Percentiles rank a stretch among this genome's conserved stretches.
phyloP scores from a whole-genome alignment of 768 basidiomycete genomes.

The Suillus subalutaceus region DNA sequence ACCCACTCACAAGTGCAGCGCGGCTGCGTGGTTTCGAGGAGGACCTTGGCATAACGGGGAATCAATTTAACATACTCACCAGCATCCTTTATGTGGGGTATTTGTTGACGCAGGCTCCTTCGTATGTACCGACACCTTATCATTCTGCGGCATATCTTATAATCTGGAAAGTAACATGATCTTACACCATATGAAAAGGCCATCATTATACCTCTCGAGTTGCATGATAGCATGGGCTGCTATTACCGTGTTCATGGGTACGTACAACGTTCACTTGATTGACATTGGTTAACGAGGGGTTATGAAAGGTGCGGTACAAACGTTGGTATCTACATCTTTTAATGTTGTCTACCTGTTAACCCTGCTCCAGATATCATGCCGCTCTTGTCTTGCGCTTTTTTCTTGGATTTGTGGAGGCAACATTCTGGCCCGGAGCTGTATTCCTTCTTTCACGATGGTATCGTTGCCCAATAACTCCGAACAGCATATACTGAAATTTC shows the following conservation, averaged over 20 bases:
- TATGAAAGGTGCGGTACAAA: slow-evolving; percentile 38
- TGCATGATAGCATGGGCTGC: slow-evolving; percentile 73
- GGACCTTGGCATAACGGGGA: slow-evolving; percentile 63
- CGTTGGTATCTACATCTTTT: slow-evolving; percentile 21
- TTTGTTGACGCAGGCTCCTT: slow-evolving; percentile 74
- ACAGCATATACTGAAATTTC: neutral
- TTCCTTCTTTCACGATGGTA: slow-evolving; percentile 71
- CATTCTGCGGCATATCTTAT: neutral
- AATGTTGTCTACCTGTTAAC: neutral
- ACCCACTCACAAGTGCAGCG: slow-evolving; percentile 52
- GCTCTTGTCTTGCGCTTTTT: slow-evolving; percentile 72
- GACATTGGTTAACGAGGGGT: slow-evolving; percentile 1
- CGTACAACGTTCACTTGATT: slow-evolving; percentile 9
- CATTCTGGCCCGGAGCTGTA: slow-evolving; percentile 67
- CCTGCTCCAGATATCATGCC: slow-evolving; percentile 50
- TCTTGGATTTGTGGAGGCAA: slow-evolving; percentile 70
- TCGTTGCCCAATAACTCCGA: neutral
- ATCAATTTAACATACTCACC: slow-evolving; percentile 66
- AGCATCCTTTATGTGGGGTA: slow-evolving; percentile 72
- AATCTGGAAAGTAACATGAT: slow-evolving; percentile 62
- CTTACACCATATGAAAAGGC: slow-evolving; percentile 62
- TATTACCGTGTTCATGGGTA: slow-evolving; percentile 56
- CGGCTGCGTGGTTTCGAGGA: slow-evolving; percentile 68
- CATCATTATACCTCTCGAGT: slow-evolving; percentile 63
- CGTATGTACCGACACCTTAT: slow-evolving; percentile 41